Evolutionary conservation across 331 rosid genomes (phyloP).

Genomic region (Cydonia oblonga): DNA sequence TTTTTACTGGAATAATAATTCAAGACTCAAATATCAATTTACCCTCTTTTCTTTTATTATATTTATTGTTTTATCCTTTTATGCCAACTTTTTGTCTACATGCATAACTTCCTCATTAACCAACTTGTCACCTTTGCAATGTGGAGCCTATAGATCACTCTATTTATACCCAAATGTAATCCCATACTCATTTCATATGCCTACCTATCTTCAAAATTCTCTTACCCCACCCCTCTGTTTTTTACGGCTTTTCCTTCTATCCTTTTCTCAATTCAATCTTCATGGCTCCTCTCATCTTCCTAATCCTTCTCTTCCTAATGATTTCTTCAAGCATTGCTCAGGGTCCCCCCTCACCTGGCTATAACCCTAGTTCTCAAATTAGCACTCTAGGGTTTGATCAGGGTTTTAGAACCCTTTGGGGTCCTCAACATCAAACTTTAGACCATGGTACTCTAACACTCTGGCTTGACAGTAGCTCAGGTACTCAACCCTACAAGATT

Average conservation of each 20-base stretch:
- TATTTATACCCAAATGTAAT: conserved; percentile 31
- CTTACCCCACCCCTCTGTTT: conserved; percentile 18
- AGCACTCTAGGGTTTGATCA: conserved; percentile 36
- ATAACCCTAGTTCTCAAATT: conserved; percentile 53
- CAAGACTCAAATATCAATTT: too few relatives aligned
- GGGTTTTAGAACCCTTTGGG: conserved; percentile 63
- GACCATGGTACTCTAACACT: conserved; percentile 48
- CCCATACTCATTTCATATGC: conserved; percentile 22
- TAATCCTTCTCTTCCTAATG: conserved; percentile 20
- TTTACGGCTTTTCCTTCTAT: conserved; percentile 24
- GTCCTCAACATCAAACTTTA: conserved; percentile 60
- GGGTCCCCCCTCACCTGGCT: conserved; percentile 76
- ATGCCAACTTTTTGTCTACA: conserved; percentile 20
- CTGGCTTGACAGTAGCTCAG: conserved; percentile 70
- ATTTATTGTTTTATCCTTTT: conserved; percentile 16
- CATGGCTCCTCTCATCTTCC: conserved; percentile 25
- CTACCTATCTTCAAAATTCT: neutral
- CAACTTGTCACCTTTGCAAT: conserved; percentile 15
- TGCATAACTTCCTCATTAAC: conserved; percentile 24
- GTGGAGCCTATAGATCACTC: conserved; percentile 26
- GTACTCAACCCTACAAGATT: conserved; percentile 11
- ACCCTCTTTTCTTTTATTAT: neutral
- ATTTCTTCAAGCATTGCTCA: conserved; percentile 27
- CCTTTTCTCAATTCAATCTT: conserved; percentile 1
- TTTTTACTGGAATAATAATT: too few relatives aligned